Evolutionary conservation across 305 asterid genomes (phyloP).

Genomic region (Euphrasia arctica): DNA sequence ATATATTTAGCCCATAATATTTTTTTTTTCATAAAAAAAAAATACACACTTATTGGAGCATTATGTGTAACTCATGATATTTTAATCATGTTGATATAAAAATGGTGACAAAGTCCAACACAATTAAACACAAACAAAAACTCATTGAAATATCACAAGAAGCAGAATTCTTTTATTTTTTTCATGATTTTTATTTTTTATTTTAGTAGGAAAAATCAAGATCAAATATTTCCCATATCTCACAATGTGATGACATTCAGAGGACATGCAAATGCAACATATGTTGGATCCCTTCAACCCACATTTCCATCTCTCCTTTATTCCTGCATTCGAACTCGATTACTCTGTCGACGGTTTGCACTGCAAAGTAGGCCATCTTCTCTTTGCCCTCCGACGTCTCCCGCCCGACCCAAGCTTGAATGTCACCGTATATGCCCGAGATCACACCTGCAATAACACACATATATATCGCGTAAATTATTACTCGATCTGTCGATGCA

Average conservation of each 20-base stretch:
- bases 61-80: no score
- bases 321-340: conserved; percentile 75
- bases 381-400: conserved; percentile 41
- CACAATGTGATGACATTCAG: background rate
- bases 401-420: conserved; percentile 76
- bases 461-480: background rate
- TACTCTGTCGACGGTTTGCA: conserved; percentile 68
- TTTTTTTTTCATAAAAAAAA: no score
- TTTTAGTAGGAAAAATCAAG: no score
- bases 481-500: conserved; percentile 10
- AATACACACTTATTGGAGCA: no score
- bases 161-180: no score
- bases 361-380: conserved; percentile 68
- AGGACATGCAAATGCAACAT: conserved; percentile 55
- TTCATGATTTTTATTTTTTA: no score
- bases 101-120: no score
- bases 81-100: no score
- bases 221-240: no score
- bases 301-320: conserved; percentile 64
- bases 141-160: no score
- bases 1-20: no score
- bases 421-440: conserved; percentile 50
- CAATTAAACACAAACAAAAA: no score
- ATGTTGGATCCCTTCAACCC: conserved; percentile 79
- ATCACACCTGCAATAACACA: conserved; percentile 44